Conservation (phyloP, 2,329 filamentous ascomycete genomes). For the Erysiphe neolycopersici region DNA sequence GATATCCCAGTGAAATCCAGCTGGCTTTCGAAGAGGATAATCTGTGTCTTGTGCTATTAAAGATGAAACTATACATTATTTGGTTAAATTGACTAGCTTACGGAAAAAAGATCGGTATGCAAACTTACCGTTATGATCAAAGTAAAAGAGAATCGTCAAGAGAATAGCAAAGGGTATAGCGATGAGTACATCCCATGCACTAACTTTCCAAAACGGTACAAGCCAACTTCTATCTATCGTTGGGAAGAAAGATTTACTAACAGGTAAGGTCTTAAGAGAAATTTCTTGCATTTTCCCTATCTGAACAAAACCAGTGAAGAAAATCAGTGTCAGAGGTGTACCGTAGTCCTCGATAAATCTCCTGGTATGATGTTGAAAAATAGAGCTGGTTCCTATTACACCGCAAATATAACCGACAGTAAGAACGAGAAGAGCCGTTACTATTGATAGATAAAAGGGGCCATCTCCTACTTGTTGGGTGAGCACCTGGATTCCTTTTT, state of each 20-base stretch:
- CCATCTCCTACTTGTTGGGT: slow-evolving; percentile 39
- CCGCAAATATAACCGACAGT: slow-evolving; percentile 47
- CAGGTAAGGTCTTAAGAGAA: slow-evolving; percentile 44
- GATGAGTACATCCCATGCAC: slow-evolving; percentile 46
- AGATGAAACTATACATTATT: slow-evolving; percentile 33
- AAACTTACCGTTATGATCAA: slow-evolving; percentile 54
- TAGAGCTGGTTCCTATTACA: slow-evolving; percentile 37
- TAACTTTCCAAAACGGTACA: slow-evolving; percentile 56
- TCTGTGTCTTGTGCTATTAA: slow-evolving; percentile 64
- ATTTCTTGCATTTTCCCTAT: slow-evolving; percentile 57
- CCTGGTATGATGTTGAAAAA: slow-evolving; percentile 50
- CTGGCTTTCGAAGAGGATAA: slow-evolving; percentile 54
- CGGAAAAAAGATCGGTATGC: neutral
- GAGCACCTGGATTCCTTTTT: slow-evolving; percentile 73
- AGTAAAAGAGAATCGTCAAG: slow-evolving; percentile 66
- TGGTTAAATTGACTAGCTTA: neutral
- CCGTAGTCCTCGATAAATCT: slow-evolving; percentile 79
- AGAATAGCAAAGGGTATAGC: slow-evolving; percentile 70
- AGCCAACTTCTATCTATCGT: slow-evolving; percentile 51
- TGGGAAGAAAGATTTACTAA: slow-evolving; percentile 50
- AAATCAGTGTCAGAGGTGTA: slow-evolving; percentile 55
- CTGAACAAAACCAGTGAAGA: slow-evolving; percentile 76
- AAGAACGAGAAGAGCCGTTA: slow-evolving; percentile 2
- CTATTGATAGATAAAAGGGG: slow-evolving; percentile 46
- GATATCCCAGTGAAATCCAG: slow-evolving; percentile 66